Evolutionary conservation across 1,284 basidiomycete genomes (phyloP), one percentile per base, ranked within the genome.

Genomic region (Ceratobasidium sp.): DNA sequence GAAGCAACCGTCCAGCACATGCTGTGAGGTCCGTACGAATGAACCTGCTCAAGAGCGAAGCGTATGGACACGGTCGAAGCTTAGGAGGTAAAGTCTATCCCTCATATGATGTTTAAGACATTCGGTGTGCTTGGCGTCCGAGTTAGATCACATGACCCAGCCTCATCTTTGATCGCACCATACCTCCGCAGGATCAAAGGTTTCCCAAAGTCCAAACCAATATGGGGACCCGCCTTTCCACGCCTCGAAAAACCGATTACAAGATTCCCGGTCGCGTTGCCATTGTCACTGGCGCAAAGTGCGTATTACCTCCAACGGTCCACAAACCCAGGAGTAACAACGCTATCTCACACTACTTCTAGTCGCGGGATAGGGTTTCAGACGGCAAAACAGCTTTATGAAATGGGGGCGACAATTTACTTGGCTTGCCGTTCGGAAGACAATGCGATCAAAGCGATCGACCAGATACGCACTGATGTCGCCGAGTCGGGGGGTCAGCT

Each of bases 361-460:
- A 67, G 65, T 37, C 65, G 65, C 15, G 65, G 65, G 3, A 52
- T 67, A 17, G 65, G 65, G 1, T 22, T 67, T 37, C 15, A 51
- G 25, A 67, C 65, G 13, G 29, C 49, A 4, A 67, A 67, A 29
- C 65, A 67, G 49, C 49, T 67, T 7, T 67, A 67, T 37, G 46
- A 51, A 19, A 44, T 67, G 2, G 65, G 65, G 8, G 65, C 65
- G 3, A 67, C 65, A 19, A 49, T 67, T 11, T 67, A 67, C n/a
- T 2, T 67, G 11, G 65, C 49, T 7, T 29, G 17, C 29, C 65
- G 65, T 1, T 32, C 46, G 2, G 65, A 67, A 32, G 32, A 32
- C 6, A 67, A 67, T 4, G 65, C 46, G 29, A 22, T 17, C 6
- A 37, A 67, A 6, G 46, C 65, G 19, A 67, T 67, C 46, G 9